These are phyloP conservation scores for Fragaria nilgerrensis DNA, from an alignment of 306 rosid species.

Conservation along the genomic window DNA sequence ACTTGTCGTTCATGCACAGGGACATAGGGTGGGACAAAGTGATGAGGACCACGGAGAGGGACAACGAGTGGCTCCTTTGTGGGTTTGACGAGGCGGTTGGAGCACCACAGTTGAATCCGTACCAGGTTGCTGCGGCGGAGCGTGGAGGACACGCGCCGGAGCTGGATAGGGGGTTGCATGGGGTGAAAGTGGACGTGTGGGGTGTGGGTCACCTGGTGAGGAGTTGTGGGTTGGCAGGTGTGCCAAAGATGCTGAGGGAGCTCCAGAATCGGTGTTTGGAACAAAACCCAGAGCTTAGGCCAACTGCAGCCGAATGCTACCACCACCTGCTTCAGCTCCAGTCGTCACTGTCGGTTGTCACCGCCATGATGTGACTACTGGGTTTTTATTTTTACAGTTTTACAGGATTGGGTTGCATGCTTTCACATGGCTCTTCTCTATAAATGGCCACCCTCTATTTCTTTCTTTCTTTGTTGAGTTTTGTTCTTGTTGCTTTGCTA, in stretches of 20 bases:
- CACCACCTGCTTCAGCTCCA: constrained; percentile 94
- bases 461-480: neutral
- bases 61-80: constrained; percentile 70
- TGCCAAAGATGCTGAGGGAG: constrained; percentile 86
- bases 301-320: constrained; percentile 96
- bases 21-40: constrained; percentile 83
- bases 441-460: neutral
- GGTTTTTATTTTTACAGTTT: neutral
- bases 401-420: neutral
- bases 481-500: neutral
- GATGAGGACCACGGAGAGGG: constrained; percentile 43
- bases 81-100: constrained; percentile 87
- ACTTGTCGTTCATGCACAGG: constrained; percentile 90
- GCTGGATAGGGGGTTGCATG: constrained; percentile 84
- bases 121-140: constrained; percentile 21
- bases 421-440: neutral
- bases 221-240: constrained; percentile 54
- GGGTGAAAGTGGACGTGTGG: constrained; percentile 97
- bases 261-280: constrained; percentile 80
- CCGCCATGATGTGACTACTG: constrained; percentile 51
- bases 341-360: constrained; percentile 51
- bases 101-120: constrained; percentile 72
- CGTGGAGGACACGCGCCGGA: constrained; percentile 77
- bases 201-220: constrained; percentile 73
- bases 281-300: constrained; percentile 81